These are phyloP conservation scores for Olyra latifolia DNA, from an alignment of 176 grass and related monocot genomes.

Conservation along the genomic window DNA sequence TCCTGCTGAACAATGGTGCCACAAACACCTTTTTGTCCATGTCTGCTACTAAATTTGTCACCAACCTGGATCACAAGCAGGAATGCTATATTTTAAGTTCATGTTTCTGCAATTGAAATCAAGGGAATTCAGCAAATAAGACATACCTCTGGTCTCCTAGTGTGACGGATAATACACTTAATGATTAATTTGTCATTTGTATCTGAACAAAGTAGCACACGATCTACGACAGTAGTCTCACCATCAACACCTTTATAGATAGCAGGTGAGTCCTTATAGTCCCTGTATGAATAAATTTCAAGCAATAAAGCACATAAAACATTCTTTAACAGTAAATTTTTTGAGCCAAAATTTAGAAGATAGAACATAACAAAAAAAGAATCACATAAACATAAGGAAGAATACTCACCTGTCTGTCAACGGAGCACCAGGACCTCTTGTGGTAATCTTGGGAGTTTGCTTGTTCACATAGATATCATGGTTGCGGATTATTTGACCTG, in stretches of 20 bases:
- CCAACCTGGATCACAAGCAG: constrained; percentile 62
- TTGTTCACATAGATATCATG: constrained; percentile 93
- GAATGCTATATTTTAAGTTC: constrained; percentile 14
- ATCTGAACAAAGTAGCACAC: constrained; percentile 86
- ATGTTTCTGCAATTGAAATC: constrained; percentile 19
- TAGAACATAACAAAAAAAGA: constrained; percentile 14
- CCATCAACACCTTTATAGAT: constrained; percentile 89
- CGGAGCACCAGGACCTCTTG: constrained; percentile 5
- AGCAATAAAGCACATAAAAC: constrained; percentile 13
- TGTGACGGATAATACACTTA: constrained; percentile 92
- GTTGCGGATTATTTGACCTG: constrained; percentile 92
- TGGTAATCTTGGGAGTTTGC: constrained; percentile 40
- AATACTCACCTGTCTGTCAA: constrained; percentile 46
- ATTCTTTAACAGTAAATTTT: constrained; percentile 2
- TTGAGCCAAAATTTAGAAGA: constrained; percentile 9
- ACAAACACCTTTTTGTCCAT: constrained; percentile 98
- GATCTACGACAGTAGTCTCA: constrained; percentile 88
- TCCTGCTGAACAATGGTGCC: constrained; percentile 97
- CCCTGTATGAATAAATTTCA: constrained; percentile 32
- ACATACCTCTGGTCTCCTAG: constrained; percentile 79
- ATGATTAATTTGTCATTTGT: constrained; percentile 81
- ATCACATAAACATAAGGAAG: background rate
- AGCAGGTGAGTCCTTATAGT: constrained; percentile 56
- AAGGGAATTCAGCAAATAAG: constrained; percentile 15
- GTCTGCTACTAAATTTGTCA: constrained; percentile 99